Evolutionary conservation across 192 early-diverging fungal species (phyloP), one percentile per base, ranked within the genome.

Genomic region (Pilaira anomala): DNA sequence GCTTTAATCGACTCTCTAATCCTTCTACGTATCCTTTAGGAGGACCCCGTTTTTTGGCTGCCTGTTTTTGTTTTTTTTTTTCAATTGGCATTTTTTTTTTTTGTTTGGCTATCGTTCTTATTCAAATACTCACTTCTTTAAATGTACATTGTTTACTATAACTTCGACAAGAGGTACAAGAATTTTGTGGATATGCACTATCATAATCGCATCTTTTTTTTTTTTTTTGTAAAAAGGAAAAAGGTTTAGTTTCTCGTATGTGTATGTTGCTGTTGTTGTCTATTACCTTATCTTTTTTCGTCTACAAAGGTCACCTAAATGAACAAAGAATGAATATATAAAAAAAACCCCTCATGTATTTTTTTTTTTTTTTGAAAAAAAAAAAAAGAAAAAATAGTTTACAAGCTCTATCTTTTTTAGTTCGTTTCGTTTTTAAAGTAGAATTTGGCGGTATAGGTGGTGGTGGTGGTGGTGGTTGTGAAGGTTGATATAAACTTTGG

Each of bases 231-330:
- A 46, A 7, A 33, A 7, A 33, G 7, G 30, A n/a, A 40, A 40
- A 40, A 12, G 12, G 5, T 8, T 40, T 12, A 39, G 3, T 30
- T 48, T 13, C 5, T 16, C 36, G 9, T 9, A 33, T 7, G 13
- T 1, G 1, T 1, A 12, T 18, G 2, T 16, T 7, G 13, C 52
- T 12, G 21, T 33, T 6, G 1, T 14, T 24, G 29, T 16, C 3
- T 21, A 9, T 40, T 73, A 73, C 71, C 71, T 60, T 40, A 73
- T 73, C 50, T 73, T 73, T 22, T 73, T 73, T 2, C 71, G 24
- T 51, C 71, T 42, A 44, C 71, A 73, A n/a, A 63, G 36, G 55
- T 73, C 71, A 29, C 71, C 71, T 73, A 24, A 16, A n/a, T 2
- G 9, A 18, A 36, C n/a, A n/a, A n/a, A n/a, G n/a, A n/a, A n/a